Evolutionary conservation across 306 rosid species (phyloP), one percentile per base, ranked within the genome.

Genomic region (Ceratonia siliqua): DNA sequence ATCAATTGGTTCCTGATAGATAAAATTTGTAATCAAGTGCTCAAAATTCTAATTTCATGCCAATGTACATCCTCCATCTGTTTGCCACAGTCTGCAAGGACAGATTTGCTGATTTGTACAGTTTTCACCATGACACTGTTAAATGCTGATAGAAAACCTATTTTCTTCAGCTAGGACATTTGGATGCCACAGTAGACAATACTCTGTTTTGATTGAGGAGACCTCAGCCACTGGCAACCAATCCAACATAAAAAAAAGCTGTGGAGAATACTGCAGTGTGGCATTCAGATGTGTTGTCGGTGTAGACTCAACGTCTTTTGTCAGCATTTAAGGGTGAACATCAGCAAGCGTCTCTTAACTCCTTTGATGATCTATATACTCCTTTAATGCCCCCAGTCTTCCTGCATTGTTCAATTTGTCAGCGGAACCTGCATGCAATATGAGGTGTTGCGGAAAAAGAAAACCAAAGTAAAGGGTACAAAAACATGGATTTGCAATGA

Each of bases 271-370:
- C 2, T 2, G 35, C 35, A 4, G 3, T 33, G 5, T 8, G 2
- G 38, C 38, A 33, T 33, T 33, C 38, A 33, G 38, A 33, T n/a
- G n/a, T 33, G 38, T 33, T 33, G 38, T 33, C 4, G 38, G 38
- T 33, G 38, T 0, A 33, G 38, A 33, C 38, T 33, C 4, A 33
- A 33, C 6, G 6, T 4, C 5, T 33, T 33, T 33, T 8, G 38
- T 33, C 38, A 33, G 4, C 38, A 33, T 33, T 33, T 33, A 33
- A 1, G 1, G 38, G 5, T 33, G 15, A 42, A 5, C 82, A 72
- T 82, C 87, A 0, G 81, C 59, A 71, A 84, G 79, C 18, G 89
- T 87, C 8, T 84, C 87, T 67, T 84, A 85, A 58, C 91, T 84
- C 69, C 85, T 79, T 82, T 85, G 62, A 20, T 84, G 89, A 1